A percentile compares a stretch with the other conserved stretches of the same genome.
Evolutionary conservation across 2,329 filamentous ascomycete species (phyloP).

Genomic region (Aureobasidium sp.): DNA sequence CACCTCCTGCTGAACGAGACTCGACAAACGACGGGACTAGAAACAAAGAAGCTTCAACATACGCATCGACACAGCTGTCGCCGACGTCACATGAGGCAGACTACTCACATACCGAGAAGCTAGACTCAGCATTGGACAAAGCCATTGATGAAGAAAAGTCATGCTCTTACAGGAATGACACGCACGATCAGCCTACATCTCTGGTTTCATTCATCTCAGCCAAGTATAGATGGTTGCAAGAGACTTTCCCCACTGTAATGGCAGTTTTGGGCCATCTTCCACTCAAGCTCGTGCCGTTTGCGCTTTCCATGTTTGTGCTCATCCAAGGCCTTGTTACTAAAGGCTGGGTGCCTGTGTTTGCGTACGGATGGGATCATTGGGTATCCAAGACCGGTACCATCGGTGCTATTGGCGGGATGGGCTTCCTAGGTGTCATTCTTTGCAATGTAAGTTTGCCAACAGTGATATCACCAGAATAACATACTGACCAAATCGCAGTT

Average conservation of each 20-base stretch:
- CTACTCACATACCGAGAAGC: background rate
- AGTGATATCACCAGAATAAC: background rate
- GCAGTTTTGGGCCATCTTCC: conserved; percentile 60
- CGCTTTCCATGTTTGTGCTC: conserved; percentile 67
- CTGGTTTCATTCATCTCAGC: conserved; percentile 45
- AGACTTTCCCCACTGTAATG: conserved; percentile 63
- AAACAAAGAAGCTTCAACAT: background rate
- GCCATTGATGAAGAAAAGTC: background rate
- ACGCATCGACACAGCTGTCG: background rate
- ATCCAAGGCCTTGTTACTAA: conserved; percentile 67
- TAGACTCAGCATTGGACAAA: background rate
- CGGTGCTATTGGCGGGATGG: conserved; percentile 65
- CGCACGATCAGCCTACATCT: conserved; percentile 30
- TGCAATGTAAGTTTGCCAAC: conserved; percentile 55
- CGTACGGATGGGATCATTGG: conserved; percentile 68
- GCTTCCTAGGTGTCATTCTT: conserved; percentile 60
- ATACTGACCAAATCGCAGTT: conserved; percentile 45
- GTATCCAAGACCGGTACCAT: conserved; percentile 61
- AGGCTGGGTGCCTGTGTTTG: conserved; percentile 67
- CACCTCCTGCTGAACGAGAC: background rate
- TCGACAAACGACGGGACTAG: background rate
- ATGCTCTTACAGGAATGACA: background rate
- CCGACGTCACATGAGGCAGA: background rate
- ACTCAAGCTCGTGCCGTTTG: conserved; percentile 61
- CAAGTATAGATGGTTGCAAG: conserved; percentile 53